phyloP scores from a whole-genome alignment of 371 early-diverging fungal genomes.

The Mortierella polycephala region DNA sequence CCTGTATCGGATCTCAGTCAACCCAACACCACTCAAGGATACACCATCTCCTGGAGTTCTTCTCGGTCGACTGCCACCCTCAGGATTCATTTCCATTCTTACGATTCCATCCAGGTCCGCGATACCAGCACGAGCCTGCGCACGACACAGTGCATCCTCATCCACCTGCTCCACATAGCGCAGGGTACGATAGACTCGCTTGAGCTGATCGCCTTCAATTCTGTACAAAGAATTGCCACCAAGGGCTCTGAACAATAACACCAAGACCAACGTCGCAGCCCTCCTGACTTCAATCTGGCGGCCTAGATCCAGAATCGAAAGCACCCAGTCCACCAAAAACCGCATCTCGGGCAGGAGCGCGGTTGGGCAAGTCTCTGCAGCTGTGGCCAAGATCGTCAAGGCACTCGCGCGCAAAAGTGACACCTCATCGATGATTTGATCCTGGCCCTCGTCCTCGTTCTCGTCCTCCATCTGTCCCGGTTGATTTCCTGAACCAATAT shows the following conservation, averaged over 20 bases:
- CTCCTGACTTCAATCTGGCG: slow-evolving; percentile 71
- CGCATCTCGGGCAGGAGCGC: slow-evolving; percentile 73
- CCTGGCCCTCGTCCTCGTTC: slow-evolving; percentile 17
- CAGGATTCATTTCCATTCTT: slow-evolving; percentile 54
- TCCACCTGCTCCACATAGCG: slow-evolving; percentile 74
- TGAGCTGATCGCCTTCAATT: slow-evolving; percentile 68
- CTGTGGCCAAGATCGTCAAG: slow-evolving; percentile 76
- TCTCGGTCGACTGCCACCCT: not conserved
- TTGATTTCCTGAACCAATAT: not conserved
- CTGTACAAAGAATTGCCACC: slow-evolving; percentile 63
- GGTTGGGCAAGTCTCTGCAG: slow-evolving; percentile 79
- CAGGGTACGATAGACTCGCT: slow-evolving; percentile 66
- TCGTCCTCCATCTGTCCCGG: slow-evolving; percentile 1
- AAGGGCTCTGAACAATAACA: slow-evolving; percentile 77
- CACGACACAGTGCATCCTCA: slow-evolving; percentile 71
- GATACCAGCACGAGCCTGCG: slow-evolving; percentile 72
- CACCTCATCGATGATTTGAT: slow-evolving; percentile 24
- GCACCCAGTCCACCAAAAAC: slow-evolving; percentile 74
- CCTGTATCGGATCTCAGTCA: slow-evolving; percentile 26
- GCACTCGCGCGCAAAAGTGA: slow-evolving; percentile 67
- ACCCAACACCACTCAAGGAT: slow-evolving; percentile 6
- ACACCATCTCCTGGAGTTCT: not conserved
- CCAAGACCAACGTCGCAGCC: slow-evolving; percentile 73
- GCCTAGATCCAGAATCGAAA: slow-evolving; percentile 74
- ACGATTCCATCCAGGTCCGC: slow-evolving; percentile 72